Evolutionary conservation across 2,329 filamentous ascomycete species (phyloP).

Genomic region (Verticillium dahliae): DNA sequence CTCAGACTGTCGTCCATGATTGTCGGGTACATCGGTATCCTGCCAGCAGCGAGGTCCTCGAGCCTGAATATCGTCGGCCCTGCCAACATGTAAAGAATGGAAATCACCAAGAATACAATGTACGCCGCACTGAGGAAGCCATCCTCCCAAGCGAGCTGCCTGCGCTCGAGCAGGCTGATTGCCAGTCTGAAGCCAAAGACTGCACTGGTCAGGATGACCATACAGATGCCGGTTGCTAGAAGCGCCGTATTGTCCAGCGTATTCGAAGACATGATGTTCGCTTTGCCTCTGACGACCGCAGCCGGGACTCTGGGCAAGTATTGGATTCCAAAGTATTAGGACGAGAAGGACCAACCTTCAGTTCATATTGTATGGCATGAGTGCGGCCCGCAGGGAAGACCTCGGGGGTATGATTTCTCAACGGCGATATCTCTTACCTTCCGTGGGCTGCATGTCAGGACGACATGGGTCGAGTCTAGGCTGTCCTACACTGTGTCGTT

Average conservation of each 20-base stretch:
- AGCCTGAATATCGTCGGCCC: slow-evolving; percentile 8
- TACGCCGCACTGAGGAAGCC: slow-evolving; percentile 8
- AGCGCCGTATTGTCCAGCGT: slow-evolving; percentile 3
- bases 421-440: neutral
- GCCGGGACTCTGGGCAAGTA: neutral
- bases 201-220: slow-evolving; percentile 4
- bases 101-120: slow-evolving; percentile 8
- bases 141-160: slow-evolving; percentile 8
- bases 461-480: neutral
- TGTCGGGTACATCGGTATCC: slow-evolving; percentile 2
- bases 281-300: neutral
- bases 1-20: slow-evolving; percentile 2
- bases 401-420: neutral
- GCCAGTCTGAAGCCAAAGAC: slow-evolving; percentile 4
- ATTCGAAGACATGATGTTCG: neutral
- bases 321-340: neutral
- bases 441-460: neutral
- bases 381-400: neutral
- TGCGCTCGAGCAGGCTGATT: slow-evolving; percentile 4
- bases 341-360: neutral
- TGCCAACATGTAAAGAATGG: slow-evolving; percentile 7
- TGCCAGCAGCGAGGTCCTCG: slow-evolving; percentile 4
- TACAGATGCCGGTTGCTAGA: slow-evolving; percentile 7
- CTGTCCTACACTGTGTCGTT: neutral
- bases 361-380: neutral